Base-by-base conservation (phyloP, 805 yeast species). In the Starmerella tilneyi region DNA sequence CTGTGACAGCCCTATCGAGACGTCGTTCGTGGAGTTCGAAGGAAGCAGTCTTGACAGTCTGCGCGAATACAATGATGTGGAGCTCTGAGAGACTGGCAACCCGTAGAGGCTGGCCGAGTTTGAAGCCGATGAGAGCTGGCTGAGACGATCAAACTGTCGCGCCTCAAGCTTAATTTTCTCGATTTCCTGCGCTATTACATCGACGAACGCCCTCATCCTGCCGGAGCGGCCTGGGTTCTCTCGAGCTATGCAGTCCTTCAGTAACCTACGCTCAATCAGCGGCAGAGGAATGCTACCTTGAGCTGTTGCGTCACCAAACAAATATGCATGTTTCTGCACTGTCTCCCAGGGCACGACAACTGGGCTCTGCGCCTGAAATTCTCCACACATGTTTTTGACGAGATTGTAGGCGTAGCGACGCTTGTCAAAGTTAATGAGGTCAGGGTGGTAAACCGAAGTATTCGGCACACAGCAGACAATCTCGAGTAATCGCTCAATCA, bases 401-500 rank as follows among this genome's bases (percentile, higher is more conserved):
- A 80, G 67, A 56, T 79, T 77, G 62, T 74, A 76, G 4, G 75
- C 74, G 61, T 77, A 81, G 43, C 89, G 70, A 49, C 81, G 72
- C 64, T 89, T 89, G 62, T 85, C 94, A 63, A 88, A 89, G 58
- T 89, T 88, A 55, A 88, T 76, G 49, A 81, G 65, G 27, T 71
- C 68, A 2, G 80, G 71, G 56, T 79, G 75, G 48, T 73, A 78
- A 31, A 76, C 71, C 42, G 80, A 74, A 76, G 78, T 82, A 56
- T 81, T 83, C 16, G 96, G 94, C 42, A 85, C 78, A 57, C 74
- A 79, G 51, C 81, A 78, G 1, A 80, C 76, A 48, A 79, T 75
- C 57, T 84, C 94, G 44, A 86, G 59, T 51, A 89, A 65, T 49
- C 94, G 76, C 55, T 82, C 89, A 20, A 81, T 68, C 41, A 85